phyloP scores from a whole-genome alignment of 257 asterid genomes.

The Haberlea rhodopensis region DNA sequence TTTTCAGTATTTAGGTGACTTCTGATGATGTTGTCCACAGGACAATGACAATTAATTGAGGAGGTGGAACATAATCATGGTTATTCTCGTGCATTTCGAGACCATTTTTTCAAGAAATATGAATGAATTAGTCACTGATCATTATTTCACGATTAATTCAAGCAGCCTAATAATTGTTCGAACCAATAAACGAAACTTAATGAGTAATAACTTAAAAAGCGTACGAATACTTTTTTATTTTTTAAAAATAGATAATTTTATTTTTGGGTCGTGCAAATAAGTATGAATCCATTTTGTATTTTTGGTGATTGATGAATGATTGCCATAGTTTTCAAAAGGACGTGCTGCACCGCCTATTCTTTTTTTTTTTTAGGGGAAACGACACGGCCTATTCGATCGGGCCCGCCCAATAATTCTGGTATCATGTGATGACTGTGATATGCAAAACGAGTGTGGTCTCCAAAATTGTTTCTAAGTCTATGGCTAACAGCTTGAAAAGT shows the following conservation, averaged over 20 bases:
- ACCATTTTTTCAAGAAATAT: constrained; percentile 22
- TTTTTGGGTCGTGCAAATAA: background rate
- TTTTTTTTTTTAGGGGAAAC: no score
- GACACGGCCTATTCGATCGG: constrained; percentile 32
- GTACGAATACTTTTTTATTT: no score
- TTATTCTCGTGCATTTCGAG: constrained; percentile 16
- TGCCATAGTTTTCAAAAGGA: background rate
- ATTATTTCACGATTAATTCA: background rate
- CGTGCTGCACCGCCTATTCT: constrained; percentile 16
- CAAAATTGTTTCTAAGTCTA: no score
- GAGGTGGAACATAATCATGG: background rate
- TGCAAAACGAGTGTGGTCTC: no score
- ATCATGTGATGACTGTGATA: constrained; percentile 27
- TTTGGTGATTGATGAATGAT: background rate
- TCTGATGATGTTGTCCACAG: no score
- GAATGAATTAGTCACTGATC: background rate
- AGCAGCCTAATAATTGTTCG: background rate
- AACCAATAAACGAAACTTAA: background rate
- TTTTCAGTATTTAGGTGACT: no score
- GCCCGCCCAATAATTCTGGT: constrained; percentile 44
- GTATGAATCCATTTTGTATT: no score
- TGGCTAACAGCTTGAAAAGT: no score
- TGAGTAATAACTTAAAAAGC: no score
- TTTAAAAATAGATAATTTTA: constrained; percentile 1
- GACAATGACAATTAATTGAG: background rate